Percentiles rank a stretch among this genome's conserved stretches.
Conservation (phyloP, 2,329 filamentous ascomycete genomes). For the Aspergillus brunneoviolaceus region DNA sequence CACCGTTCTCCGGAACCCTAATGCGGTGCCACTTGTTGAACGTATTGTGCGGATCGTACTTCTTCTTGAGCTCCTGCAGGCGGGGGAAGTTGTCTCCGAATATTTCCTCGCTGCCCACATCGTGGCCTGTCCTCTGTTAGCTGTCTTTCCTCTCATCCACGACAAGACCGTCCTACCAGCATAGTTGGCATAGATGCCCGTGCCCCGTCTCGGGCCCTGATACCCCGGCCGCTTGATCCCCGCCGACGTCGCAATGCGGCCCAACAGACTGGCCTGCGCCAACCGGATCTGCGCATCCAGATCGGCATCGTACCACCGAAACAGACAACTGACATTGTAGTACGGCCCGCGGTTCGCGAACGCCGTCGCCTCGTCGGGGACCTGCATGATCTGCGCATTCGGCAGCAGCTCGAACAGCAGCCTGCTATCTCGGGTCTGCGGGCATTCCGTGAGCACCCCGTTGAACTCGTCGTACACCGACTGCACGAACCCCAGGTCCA, state of each 20-base stretch:
- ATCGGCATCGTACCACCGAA: slow-evolving; percentile 8
- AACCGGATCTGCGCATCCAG: slow-evolving; percentile 31
- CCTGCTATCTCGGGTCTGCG: slow-evolving; percentile 1
- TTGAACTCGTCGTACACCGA: slow-evolving; percentile 2
- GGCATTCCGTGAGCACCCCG: neutral
- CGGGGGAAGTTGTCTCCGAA: slow-evolving; percentile 2
- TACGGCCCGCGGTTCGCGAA: slow-evolving; percentile 14
- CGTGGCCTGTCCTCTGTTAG: neutral
- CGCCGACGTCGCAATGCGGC: slow-evolving; percentile 23
- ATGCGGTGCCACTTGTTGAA: slow-evolving; percentile 10
- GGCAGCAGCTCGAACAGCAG: slow-evolving; percentile 16
- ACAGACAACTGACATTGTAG: slow-evolving; percentile 13
- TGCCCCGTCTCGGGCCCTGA: neutral
- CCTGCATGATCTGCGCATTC: slow-evolving; percentile 8
- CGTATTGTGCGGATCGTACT: slow-evolving; percentile 10
- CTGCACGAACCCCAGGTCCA: slow-evolving; percentile 3
- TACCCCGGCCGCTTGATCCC: slow-evolving; percentile 33
- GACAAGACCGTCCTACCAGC: neutral
- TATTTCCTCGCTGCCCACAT: neutral
- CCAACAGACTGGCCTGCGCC: slow-evolving; percentile 51
- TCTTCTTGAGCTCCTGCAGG: slow-evolving; percentile 10
- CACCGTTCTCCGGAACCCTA: neutral
- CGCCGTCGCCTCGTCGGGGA: slow-evolving; percentile 12
- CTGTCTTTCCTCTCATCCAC: neutral
- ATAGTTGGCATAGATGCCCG: neutral